Percentiles rank a stretch among this genome's conserved stretches.
Conservation (phyloP, 495 filamentous ascomycete species). For the Rusavskia elegans region DNA sequence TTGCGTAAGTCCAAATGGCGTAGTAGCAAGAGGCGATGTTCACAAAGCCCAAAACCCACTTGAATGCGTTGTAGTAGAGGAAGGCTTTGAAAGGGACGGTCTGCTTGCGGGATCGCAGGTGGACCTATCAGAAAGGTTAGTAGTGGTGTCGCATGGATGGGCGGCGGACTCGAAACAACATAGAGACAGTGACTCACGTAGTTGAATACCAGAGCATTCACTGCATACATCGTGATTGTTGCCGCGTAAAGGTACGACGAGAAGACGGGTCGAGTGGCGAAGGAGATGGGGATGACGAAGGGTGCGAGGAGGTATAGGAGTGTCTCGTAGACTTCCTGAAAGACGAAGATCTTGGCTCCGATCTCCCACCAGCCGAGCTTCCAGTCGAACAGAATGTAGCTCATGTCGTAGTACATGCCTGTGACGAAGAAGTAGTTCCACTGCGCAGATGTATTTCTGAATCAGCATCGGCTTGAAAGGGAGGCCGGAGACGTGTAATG, state of each 20-base stretch:
- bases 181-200: conserved; percentile 1
- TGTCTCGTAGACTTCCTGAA: conserved; percentile 45
- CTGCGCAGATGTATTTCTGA: not conserved
- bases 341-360: conserved; percentile 45
- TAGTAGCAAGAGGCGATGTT: conserved; percentile 29
- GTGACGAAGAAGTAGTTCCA: conserved; percentile 38
- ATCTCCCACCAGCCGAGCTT: conserved; percentile 33
- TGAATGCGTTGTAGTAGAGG: conserved; percentile 25
- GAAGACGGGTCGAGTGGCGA: conserved; percentile 24
- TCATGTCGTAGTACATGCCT: conserved; percentile 29
- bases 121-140: conserved; percentile 12
- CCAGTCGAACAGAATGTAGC: conserved; percentile 30
- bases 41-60: conserved; percentile 22
- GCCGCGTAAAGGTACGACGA: conserved; percentile 17
- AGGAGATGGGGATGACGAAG: conserved; percentile 30
- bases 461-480: not conserved
- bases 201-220: conserved; percentile 28
- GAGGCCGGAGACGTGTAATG: not conserved
- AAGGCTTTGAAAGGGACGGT: conserved; percentile 17
- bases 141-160: not conserved
- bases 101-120: conserved; percentile 25
- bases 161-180: not conserved
- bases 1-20: conserved; percentile 26
- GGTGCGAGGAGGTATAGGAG: conserved; percentile 28
- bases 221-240: conserved; percentile 22